Evolutionary conservation across 441 rosid species (phyloP), one percentile per base, ranked within the genome.

Genomic region (Erodium moschatum): DNA sequence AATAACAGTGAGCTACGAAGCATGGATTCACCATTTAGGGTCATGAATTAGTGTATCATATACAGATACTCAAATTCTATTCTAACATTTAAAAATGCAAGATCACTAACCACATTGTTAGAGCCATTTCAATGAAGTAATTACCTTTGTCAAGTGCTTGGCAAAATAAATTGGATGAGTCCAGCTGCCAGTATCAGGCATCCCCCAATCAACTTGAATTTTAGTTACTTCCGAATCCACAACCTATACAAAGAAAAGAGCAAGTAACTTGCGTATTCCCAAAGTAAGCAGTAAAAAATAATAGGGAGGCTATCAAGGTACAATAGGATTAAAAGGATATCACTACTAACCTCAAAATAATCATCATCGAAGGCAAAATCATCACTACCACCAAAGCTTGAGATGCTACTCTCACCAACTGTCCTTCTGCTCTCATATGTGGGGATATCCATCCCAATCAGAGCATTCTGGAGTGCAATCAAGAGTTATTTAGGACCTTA

Each of bases 101-200:
- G 11, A 40, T 40, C 46, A 40, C 46, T 7, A 11, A 6, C 11
- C 46, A 40, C 46, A 11, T 40, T 9, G 46, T 40, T 40, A 40
- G 46, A 40, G 11, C 8, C 50, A 10, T n/a, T 44, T 44, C n/a
- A 44, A 44, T 44, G 50, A 44, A 60, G 15, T 48, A 35, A 73
- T 77, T 70, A 89, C 90, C 96, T 86, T 85, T 4, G 84, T 78
- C 79, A 91, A 66, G 84, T 86, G 84, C 86, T 87, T 88, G 78
- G 97, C 82, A 77, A 92, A 92, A 83, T 87, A 86, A 65, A 86
- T 73, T 56, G 98, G 98, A 86, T 92, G 97, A 75, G 86, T 74
- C 69, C 80, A 79, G 46, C 76, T 81, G 70, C 85, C 81, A 63
- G 85, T 79, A 70, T 86, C 87, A 63, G 97, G 90, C 89, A 86